These are phyloP conservation scores for Pseudogymnoascus verrucosus DNA, from an alignment of 2,329 filamentous ascomycete species.

Conservation along the genomic window DNA sequence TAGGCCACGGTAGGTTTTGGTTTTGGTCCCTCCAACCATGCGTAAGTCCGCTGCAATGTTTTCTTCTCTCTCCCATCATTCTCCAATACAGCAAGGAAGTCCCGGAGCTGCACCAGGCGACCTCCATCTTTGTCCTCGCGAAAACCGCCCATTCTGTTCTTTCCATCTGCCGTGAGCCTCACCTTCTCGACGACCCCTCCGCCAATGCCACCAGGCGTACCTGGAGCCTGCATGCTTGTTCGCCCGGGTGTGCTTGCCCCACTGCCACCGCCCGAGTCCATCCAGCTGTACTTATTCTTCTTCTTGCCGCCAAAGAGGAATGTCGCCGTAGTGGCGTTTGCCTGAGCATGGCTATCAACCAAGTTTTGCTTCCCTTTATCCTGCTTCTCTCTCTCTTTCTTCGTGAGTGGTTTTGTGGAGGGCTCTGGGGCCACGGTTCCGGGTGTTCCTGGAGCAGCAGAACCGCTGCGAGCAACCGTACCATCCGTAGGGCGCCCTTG, in stretches of 20 bases:
- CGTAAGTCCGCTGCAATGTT: constrained; percentile 44
- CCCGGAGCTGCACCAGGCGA: constrained; percentile 72
- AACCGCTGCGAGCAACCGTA: constrained; percentile 38
- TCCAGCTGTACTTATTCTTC: constrained; percentile 68
- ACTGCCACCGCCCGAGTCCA: constrained; percentile 51
- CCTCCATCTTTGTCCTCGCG: constrained; percentile 73
- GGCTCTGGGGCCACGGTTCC: constrained; percentile 54
- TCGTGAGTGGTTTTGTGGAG: constrained; percentile 64
- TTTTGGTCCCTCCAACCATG: constrained; percentile 21
- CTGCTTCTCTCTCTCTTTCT: constrained; percentile 78
- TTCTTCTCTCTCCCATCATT: constrained; percentile 62
- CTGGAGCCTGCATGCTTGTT: constrained; percentile 27
- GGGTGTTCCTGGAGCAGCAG: constrained; percentile 50
- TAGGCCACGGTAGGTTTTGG: constrained; percentile 16
- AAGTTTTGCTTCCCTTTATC: constrained; percentile 68
- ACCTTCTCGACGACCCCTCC: constrained; percentile 30
- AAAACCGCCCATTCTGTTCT: constrained; percentile 62
- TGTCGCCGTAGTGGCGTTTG: constrained; percentile 75
- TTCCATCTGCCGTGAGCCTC: constrained; percentile 47
- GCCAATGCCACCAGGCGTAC: constrained; percentile 29
- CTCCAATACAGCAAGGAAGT: constrained; percentile 73
- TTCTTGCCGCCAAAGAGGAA: constrained; percentile 62
- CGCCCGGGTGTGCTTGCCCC: constrained; percentile 43
- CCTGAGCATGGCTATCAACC: constrained; percentile 69
- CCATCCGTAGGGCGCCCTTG: constrained; percentile 49